Conservation (phyloP, 208 protist genomes). For the Leptomonas seymouri region DNA sequence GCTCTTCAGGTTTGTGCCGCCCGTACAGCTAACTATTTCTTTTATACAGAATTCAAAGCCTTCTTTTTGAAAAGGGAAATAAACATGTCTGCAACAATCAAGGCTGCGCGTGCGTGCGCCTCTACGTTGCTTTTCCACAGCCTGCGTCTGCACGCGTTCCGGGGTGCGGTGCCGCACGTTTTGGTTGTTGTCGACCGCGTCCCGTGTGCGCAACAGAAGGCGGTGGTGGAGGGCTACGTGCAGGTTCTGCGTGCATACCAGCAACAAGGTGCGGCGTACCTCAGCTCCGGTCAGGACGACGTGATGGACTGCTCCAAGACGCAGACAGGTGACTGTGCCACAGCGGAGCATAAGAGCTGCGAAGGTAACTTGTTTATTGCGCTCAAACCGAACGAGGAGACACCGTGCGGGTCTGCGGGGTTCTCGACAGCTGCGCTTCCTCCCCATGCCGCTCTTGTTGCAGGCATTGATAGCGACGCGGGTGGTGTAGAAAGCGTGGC, state of each 20-base stretch:
- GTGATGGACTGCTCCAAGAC: slow-evolving; percentile 4
- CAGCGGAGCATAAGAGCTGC: not conserved
- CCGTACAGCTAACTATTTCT: not conserved
- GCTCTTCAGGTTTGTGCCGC: not conserved
- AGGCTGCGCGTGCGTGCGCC: slow-evolving; percentile 61
- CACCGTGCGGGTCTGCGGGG: slow-evolving; percentile 52
- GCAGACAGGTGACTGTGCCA: not conserved
- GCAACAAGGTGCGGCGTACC: slow-evolving; percentile 23
- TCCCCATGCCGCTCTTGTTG: not conserved
- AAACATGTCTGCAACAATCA: slow-evolving; percentile 44
- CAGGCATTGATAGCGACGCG: not conserved
- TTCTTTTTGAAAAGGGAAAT: not conserved
- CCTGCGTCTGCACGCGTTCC: slow-evolving; percentile 65
- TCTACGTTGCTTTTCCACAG: slow-evolving; percentile 78
- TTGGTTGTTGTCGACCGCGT: slow-evolving; percentile 72
- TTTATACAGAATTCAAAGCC: not conserved
- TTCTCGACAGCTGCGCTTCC: slow-evolving; percentile 10
- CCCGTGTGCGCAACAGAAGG: slow-evolving; percentile 70
- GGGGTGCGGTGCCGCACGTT: slow-evolving; percentile 77
- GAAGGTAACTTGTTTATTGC: slow-evolving; percentile 42
- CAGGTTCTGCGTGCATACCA: slow-evolving; percentile 64
- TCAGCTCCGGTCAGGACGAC: slow-evolving; percentile 2
- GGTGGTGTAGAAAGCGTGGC: not conserved
- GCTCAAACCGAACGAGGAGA: slow-evolving; percentile 31
- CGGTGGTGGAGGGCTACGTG: slow-evolving; percentile 78